phyloP scores from a whole-genome alignment of 2,329 filamentous ascomycete genomes.

The Biscogniauxia sp. region DNA sequence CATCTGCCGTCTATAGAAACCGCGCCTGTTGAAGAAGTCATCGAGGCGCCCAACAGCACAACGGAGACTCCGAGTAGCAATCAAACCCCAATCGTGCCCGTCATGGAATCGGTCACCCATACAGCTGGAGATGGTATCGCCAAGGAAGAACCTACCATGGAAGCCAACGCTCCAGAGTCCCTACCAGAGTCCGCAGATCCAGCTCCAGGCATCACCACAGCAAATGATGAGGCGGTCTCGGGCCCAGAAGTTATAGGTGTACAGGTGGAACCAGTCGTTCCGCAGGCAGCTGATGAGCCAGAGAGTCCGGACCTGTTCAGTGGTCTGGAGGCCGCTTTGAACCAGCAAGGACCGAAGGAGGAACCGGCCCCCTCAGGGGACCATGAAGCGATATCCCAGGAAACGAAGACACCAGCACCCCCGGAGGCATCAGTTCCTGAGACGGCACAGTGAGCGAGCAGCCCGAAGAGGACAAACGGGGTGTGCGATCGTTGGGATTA shows the following conservation, averaged over 20 bases:
- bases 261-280: slow-evolving; percentile 13
- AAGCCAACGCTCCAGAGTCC: background rate
- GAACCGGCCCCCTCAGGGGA: background rate
- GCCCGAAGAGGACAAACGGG: background rate
- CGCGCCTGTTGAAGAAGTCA: background rate
- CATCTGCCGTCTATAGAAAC: background rate
- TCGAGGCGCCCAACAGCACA: background rate
- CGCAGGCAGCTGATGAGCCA: slow-evolving; percentile 28
- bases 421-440: background rate
- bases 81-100: background rate
- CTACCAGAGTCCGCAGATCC: background rate
- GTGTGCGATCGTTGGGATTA: background rate
- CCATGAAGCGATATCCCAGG: slow-evolving; percentile 10
- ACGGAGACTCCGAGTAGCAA: background rate
- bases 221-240: slow-evolving; percentile 19
- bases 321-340: slow-evolving; percentile 45
- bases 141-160: background rate
- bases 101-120: background rate
- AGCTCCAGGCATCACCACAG: slow-evolving; percentile 3
- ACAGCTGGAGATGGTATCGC: background rate
- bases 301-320: slow-evolving; percentile 44
- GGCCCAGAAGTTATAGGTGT: slow-evolving; percentile 11
- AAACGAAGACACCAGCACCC: slow-evolving; percentile 2
- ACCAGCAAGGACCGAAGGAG: slow-evolving; percentile 35
- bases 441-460: background rate